These are phyloP conservation scores for Geotrichum cucujoidarum DNA, from an alignment of 1,139 yeast genomes.

Conservation along the genomic window DNA sequence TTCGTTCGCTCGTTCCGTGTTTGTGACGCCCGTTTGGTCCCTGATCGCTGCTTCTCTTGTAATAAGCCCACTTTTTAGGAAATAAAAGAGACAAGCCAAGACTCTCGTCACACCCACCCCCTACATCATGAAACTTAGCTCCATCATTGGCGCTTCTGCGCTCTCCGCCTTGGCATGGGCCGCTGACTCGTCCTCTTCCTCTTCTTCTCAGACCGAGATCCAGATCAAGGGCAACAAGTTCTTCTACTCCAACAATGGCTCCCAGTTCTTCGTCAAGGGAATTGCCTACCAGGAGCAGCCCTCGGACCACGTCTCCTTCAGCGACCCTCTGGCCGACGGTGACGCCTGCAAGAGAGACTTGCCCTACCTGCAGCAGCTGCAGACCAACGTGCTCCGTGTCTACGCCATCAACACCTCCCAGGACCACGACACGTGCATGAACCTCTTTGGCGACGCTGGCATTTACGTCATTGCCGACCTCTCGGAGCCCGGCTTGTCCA, in stretches of 20 bases:
- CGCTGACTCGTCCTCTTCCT: constrained; percentile 23
- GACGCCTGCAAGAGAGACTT: constrained; percentile 73
- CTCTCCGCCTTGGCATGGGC: neutral
- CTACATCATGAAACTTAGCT: neutral
- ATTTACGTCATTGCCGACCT: constrained; percentile 87
- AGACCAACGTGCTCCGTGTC: constrained; percentile 78
- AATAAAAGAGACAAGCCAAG: no score
- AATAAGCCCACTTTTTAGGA: no score
- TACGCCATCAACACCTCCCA: constrained; percentile 79
- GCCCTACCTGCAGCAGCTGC: constrained; percentile 59
- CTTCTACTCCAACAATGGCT: constrained; percentile 71
- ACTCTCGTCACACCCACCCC: no score
- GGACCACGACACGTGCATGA: constrained; percentile 86
- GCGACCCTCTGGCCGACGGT: constrained; percentile 72
- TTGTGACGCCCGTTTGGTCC: no score
- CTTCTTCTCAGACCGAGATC: constrained; percentile 27
- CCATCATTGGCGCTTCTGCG: constrained; percentile 3
- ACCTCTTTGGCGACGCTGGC: constrained; percentile 83
- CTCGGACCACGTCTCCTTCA: constrained; percentile 49
- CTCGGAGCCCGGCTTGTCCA: constrained; percentile 72
- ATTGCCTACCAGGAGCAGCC: constrained; percentile 77
- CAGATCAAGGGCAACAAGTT: constrained; percentile 50
- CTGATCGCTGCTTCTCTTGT: no score
- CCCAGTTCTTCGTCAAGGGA: constrained; percentile 78
- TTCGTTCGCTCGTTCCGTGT: no score